A percentile compares a stretch with the other conserved stretches of the same genome.
These are phyloP conservation scores for Saccharomycopsis amapae DNA, from an alignment of 805 yeast genomes.

Conservation along the genomic window DNA sequence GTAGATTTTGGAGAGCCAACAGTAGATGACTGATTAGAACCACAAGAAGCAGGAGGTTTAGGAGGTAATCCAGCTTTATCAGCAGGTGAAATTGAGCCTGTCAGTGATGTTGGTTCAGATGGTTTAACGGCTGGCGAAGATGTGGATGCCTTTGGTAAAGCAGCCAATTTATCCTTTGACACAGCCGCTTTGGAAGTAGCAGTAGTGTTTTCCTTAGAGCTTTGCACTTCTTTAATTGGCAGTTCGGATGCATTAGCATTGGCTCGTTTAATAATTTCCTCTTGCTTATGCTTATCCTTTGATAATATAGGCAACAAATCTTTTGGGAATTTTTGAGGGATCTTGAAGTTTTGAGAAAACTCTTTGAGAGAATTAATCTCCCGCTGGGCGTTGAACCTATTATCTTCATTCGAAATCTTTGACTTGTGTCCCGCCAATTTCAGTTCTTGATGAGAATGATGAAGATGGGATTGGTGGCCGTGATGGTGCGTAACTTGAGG, in stretches of 20 bases:
- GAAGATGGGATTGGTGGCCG: conserved; percentile 24
- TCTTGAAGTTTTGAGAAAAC: conserved; percentile 75
- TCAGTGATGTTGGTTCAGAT: background rate
- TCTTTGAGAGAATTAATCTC: conserved; percentile 66
- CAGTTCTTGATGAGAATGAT: conserved; percentile 15
- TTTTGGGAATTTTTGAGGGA: conserved; percentile 54
- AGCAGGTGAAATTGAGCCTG: background rate
- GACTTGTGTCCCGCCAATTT: background rate
- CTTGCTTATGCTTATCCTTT: conserved; percentile 59
- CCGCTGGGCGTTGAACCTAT: conserved; percentile 44
- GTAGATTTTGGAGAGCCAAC: conserved; percentile 20
- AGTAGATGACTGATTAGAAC: conserved; percentile 9
- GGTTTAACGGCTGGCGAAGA: background rate
- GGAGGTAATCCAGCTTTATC: conserved; percentile 4
- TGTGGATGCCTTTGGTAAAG: background rate
- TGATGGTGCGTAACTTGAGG: background rate
- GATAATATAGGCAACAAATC: conserved; percentile 65
- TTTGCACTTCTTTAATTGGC: background rate
- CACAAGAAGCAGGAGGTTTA: conserved; percentile 2
- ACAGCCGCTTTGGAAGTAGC: background rate
- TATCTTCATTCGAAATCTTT: conserved; percentile 8
- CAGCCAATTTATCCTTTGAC: background rate
- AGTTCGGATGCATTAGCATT: conserved; percentile 15
- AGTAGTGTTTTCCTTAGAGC: background rate
- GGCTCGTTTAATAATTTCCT: conserved; percentile 40